These are phyloP conservation scores for Fusarium sambucinum DNA, from an alignment of 2,329 filamentous ascomycete genomes.

Conservation along the genomic window DNA sequence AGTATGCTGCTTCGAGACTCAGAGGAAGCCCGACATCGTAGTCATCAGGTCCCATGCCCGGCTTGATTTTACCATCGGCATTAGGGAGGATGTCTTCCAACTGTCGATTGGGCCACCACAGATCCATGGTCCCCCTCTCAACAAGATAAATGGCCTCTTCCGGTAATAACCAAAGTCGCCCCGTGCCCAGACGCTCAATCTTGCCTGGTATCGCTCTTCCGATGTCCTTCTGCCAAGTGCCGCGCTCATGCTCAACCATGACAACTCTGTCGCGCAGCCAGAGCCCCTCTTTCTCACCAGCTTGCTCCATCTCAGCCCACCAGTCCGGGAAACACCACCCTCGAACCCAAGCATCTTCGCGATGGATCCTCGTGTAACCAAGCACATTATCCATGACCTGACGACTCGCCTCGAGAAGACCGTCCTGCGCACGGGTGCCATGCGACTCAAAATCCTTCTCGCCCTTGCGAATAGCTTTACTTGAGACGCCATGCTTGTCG, in stretches of 20 bases:
- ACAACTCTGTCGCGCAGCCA: slow-evolving; percentile 66
- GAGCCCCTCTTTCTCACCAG: slow-evolving; percentile 47
- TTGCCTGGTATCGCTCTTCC: slow-evolving; percentile 73
- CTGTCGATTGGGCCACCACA: slow-evolving; percentile 80
- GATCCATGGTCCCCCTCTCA: slow-evolving; percentile 87
- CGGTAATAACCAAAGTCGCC: slow-evolving; percentile 84
- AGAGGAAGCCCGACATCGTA: slow-evolving; percentile 80
- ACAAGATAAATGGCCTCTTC: slow-evolving; percentile 93
- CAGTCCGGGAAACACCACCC: slow-evolving; percentile 80
- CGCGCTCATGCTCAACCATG: slow-evolving; percentile 77
- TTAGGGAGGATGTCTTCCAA: slow-evolving; percentile 63
- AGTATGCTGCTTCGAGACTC: slow-evolving; percentile 91
- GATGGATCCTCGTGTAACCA: slow-evolving; percentile 79
- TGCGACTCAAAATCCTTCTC: slow-evolving; percentile 98
- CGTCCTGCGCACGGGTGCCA: slow-evolving; percentile 83
- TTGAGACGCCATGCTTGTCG: slow-evolving; percentile 63
- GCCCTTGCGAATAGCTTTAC: slow-evolving; percentile 84
- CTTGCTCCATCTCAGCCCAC: slow-evolving; percentile 54
- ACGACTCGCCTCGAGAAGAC: slow-evolving; percentile 82
- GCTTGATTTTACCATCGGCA: slow-evolving; percentile 43
- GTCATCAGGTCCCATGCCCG: slow-evolving; percentile 51
- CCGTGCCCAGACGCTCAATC: slow-evolving; percentile 66
- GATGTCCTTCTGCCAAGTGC: slow-evolving; percentile 79
- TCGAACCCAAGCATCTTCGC: slow-evolving; percentile 72
- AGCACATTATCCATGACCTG: slow-evolving; percentile 91